phyloP scores from a whole-genome alignment of 805 yeast genomes.

The Sungouiella blattae region DNA sequence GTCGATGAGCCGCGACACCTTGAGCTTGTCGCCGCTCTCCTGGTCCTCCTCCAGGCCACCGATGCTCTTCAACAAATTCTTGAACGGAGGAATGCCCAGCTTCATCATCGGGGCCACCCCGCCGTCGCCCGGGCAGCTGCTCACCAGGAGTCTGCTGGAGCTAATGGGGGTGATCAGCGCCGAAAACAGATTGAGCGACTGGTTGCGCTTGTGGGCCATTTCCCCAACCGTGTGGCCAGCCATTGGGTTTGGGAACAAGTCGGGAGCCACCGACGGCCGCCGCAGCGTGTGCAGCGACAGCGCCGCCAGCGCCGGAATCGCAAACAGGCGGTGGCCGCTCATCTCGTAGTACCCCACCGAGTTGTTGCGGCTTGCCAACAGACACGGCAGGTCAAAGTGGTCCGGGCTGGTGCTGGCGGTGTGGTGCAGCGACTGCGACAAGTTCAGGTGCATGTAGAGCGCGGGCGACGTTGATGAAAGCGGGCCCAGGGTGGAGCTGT shows the following conservation, averaged over 20 bases:
- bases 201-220: conserved; percentile 1
- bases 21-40: conserved; percentile 4
- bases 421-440: conserved; percentile 1
- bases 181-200: not conserved
- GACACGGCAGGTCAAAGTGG: conserved; percentile 1
- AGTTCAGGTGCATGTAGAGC: conserved; percentile 1
- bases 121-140: conserved; percentile 2
- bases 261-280: conserved; percentile 43
- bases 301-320: conserved; percentile 4
- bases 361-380: conserved; percentile 3
- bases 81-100: conserved; percentile 9
- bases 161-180: not conserved
- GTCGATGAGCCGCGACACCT: conserved; percentile 14
- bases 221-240: conserved; percentile 3
- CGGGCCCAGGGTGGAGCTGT: conserved; percentile 2
- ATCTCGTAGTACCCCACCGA: conserved; percentile 1
- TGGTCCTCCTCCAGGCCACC: conserved; percentile 3
- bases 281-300: conserved; percentile 16
- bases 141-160: conserved; percentile 3
- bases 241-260: conserved; percentile 40
- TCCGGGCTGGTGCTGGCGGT: not conserved
- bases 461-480: conserved; percentile 4
- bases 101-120: too few relatives aligned
- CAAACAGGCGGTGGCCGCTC: too few relatives aligned
- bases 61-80: conserved; percentile 7